A percentile compares a stretch with the other conserved stretches of the same genome.
phyloP scores from a whole-genome alignment of 768 basidiomycete species.

The Ephemerocybe angulata region DNA sequence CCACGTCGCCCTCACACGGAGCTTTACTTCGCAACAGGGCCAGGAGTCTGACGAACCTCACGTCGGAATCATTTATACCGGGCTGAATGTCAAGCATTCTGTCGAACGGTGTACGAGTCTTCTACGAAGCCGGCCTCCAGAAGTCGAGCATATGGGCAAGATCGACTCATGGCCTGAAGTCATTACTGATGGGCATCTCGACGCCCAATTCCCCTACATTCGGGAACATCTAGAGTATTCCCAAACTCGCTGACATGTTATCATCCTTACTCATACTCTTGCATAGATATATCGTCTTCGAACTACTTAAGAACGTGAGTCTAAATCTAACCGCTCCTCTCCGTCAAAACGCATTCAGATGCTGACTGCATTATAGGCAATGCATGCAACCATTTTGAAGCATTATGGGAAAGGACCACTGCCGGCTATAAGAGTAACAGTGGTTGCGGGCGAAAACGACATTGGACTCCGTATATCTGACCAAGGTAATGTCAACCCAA shows the following conservation, averaged over 20 bases:
- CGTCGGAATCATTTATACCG: constrained; percentile 84
- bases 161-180: constrained; percentile 57
- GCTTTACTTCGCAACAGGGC: constrained; percentile 36
- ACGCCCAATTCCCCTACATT: constrained; percentile 77
- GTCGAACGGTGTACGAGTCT: constrained; percentile 66
- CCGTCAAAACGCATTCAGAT: neutral
- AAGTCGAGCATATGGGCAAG: constrained; percentile 37
- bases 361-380: constrained; percentile 44
- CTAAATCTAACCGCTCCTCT: neutral
- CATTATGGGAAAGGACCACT: constrained; percentile 40
- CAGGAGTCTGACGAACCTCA: constrained; percentile 47
- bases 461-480: constrained; percentile 87
- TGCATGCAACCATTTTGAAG: constrained; percentile 60
- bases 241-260: constrained; percentile 1
- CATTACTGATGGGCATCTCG: constrained; percentile 66
- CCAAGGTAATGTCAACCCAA: constrained; percentile 51
- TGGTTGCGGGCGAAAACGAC: constrained; percentile 69
- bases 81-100: constrained; percentile 62
- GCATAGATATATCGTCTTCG: constrained; percentile 78
- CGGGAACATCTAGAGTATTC: constrained; percentile 81
- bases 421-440: constrained; percentile 71
- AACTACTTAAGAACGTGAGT: constrained; percentile 83
- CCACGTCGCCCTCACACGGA: constrained; percentile 76
- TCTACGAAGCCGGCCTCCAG: constrained; percentile 45
- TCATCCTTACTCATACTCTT: constrained; percentile 1